Base-by-base conservation (phyloP, 345 rosid genomes). In the Diplotaxis tenuifolia region DNA sequence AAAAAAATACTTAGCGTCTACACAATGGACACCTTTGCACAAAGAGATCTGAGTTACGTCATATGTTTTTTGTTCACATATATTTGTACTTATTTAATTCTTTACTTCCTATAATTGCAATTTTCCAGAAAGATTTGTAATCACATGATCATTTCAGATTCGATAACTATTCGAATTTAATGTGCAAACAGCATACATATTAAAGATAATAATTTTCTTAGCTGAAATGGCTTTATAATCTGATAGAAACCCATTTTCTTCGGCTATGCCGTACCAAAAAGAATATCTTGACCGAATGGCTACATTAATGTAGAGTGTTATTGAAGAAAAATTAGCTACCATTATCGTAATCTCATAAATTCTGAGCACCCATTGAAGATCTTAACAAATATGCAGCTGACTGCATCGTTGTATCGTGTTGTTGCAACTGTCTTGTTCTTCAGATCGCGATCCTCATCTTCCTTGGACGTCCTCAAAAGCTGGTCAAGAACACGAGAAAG, bases 361-460 rank as follows among this genome's bases (percentile, higher is more conserved):
- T 77, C 57, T 72, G 72, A 58, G 34, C 64, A 77, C 73, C 71
- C 72, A 86, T 84, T 93, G 98, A 86, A 77, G 96, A 93, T 62
- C 71, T 86, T 10, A 88, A 84, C 79, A 52, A 74, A 71, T 79
- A 86, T 15, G 92, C 86, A 3, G 89, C 92, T 5, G 98, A 93
- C 58, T 93, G 98, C 65, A 68, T 90, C 1, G 92, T 86, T 4
- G 42, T 91, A 32, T 86, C 88, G 0, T 91, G 98, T 71, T 87
- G 97, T 81, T 89, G 91, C 85, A 89, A 89, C 64, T 93, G 97
- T 82, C 61, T 93, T 80, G 66, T 84, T 64, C 83, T 93, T 15
- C 92, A 91, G 57, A 63, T 89, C 50, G 19, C 83, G 3, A 20
- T 89, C 80, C 87, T 83, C 69, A n/a, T 86, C 80, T 73, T 88